phyloP scores from a whole-genome alignment of 257 asterid genomes.

The Ophiorrhiza pumila region DNA sequence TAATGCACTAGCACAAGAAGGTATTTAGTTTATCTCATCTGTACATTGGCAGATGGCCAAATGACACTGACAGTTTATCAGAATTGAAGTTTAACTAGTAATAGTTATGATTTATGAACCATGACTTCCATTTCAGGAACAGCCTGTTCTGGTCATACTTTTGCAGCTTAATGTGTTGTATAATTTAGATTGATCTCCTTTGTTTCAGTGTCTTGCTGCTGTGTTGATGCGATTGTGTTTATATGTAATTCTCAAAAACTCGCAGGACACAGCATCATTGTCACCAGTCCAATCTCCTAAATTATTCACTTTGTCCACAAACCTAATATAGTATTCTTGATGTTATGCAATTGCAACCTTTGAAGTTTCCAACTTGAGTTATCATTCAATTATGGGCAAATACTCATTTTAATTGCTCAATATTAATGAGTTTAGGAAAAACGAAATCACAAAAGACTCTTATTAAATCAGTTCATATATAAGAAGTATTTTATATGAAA shows the following conservation, averaged over 20 bases:
- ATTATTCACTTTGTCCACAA: no score
- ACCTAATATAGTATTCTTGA: no score
- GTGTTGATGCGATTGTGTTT: neutral
- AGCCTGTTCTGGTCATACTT: neutral
- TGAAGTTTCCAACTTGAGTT: no score
- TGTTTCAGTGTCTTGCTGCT: neutral
- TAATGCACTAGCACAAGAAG: neutral
- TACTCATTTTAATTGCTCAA: no score
- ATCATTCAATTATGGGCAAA: no score
- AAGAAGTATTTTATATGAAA: no score
- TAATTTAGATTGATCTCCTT: neutral
- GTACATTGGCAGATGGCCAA: neutral
- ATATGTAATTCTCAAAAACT: neutral
- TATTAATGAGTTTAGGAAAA: no score
- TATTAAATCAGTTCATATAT: no score
- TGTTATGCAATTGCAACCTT: no score
- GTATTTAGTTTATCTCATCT: neutral
- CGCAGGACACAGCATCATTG: neutral
- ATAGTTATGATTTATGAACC: neutral
- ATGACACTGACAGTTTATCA: neutral
- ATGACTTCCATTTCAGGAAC: neutral
- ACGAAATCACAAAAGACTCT: no score
- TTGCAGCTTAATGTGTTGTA: neutral
- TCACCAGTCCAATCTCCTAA: no score
- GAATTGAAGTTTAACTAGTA: neutral